These are phyloP conservation scores for Hypoxylon sp. DNA, from an alignment of 2,329 filamentous ascomycete species.

Conservation along the genomic window DNA sequence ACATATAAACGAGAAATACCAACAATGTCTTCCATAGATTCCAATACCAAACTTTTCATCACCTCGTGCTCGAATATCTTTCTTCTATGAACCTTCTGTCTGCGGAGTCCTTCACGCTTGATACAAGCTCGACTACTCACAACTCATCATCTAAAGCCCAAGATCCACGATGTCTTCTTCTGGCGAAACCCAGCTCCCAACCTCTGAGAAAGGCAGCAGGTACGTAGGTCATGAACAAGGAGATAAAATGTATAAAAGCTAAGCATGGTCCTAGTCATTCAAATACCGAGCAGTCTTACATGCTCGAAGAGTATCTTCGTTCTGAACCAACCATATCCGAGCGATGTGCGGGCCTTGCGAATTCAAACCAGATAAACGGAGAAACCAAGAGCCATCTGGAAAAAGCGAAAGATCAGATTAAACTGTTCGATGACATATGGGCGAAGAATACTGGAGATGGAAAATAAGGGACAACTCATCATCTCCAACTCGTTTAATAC, in stretches of 20 bases:
- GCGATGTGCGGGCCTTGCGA: constrained; percentile 3
- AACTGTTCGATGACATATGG: not conserved
- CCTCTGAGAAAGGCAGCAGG: not conserved
- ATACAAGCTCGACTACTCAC: not conserved
- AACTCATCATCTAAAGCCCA: not conserved
- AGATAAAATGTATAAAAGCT: not conserved
- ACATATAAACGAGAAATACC: not conserved
- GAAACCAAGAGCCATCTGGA: not conserved
- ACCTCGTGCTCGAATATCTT: not conserved
- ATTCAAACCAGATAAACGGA: not conserved
- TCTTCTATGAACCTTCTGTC: too few species aligned
- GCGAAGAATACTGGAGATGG: not conserved
- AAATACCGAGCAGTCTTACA: not conserved
- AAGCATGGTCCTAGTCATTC: not conserved
- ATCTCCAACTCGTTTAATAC: not conserved
- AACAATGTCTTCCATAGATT: not conserved
- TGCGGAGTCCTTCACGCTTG: not conserved
- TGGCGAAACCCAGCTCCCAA: not conserved
- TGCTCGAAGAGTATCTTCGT: constrained; percentile 8
- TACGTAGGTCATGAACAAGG: not conserved
- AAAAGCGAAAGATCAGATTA: not conserved
- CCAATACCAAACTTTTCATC: not conserved
- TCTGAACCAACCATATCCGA: constrained; percentile 10
- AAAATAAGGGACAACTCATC: not conserved
- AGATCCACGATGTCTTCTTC: not conserved